Evolutionary conservation across 75 land plant genomes (phyloP).

Genomic region (Cunninghamia lanceolata): DNA sequence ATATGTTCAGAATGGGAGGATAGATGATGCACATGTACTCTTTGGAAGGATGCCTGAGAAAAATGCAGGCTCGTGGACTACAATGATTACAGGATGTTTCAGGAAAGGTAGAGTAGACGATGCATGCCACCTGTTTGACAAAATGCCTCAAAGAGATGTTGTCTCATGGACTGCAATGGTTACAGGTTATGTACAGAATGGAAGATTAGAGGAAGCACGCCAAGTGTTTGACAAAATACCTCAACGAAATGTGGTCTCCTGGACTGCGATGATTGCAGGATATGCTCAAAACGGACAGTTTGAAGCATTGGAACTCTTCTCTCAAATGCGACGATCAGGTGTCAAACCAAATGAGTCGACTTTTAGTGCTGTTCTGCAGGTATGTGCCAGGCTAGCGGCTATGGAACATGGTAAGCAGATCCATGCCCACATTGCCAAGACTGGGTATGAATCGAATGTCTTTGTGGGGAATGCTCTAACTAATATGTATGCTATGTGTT

Average conservation of each 20-base stretch:
- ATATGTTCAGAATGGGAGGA: slow-evolving; percentile 19
- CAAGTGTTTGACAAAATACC: slow-evolving; percentile 33
- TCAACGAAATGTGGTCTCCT: slow-evolving; percentile 50
- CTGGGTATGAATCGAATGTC: slow-evolving; percentile 34
- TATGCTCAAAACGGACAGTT: slow-evolving; percentile 21
- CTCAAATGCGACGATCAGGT: slow-evolving; percentile 14
- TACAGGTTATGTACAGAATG: slow-evolving; percentile 35
- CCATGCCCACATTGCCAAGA: slow-evolving; percentile 40
- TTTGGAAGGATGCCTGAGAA: slow-evolving; percentile 19
- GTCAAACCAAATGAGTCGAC: slow-evolving; percentile 39
- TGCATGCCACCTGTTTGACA: not conserved
- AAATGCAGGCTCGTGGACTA: slow-evolving; percentile 8
- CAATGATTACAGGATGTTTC: not conserved
- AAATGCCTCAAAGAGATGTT: not conserved
- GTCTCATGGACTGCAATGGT: slow-evolving; percentile 27
- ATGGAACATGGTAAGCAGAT: slow-evolving; percentile 26
- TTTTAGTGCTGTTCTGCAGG: slow-evolving; percentile 31
- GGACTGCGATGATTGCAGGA: slow-evolving; percentile 50
- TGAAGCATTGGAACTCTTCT: slow-evolving; percentile 33
- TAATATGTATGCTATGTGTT: slow-evolving; percentile 55
- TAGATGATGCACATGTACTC: slow-evolving; percentile 16
- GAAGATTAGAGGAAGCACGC: slow-evolving; percentile 13
- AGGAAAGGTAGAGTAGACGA: not conserved
- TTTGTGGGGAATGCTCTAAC: slow-evolving; percentile 45
- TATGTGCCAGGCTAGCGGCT: slow-evolving; percentile 26